Evolutionary conservation across 2,329 filamentous ascomycete genomes (phyloP).

Genomic region (Penicillium hordei): DNA sequence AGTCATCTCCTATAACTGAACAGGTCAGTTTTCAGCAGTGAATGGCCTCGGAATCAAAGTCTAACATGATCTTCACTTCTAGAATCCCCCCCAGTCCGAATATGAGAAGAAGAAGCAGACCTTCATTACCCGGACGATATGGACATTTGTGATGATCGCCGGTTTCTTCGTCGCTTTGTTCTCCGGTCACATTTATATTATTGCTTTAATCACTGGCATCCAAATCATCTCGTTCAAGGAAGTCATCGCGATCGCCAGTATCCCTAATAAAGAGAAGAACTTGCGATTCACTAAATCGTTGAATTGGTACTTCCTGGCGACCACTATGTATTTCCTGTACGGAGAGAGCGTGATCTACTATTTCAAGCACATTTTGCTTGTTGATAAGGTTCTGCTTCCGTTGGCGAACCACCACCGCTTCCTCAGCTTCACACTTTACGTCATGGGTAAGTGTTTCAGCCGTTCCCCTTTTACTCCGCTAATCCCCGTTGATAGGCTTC

Average conservation of each 20-base stretch:
- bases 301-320: constrained; percentile 99
- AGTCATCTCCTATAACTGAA: constrained; percentile 37
- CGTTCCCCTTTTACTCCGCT: constrained; percentile 7
- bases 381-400: constrained; percentile 88
- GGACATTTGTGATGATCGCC: constrained; percentile 96
- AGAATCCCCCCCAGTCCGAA: constrained; percentile 57
- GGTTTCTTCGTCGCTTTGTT: constrained; percentile 91
- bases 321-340: constrained; percentile 98
- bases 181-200: constrained; percentile 96
- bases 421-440: constrained; percentile 97
- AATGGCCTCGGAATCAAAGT: neutral
- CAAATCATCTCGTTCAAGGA: constrained; percentile 99
- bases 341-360: constrained; percentile 99
- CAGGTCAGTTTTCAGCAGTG: constrained; percentile 28
- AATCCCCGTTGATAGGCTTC: constrained; percentile 63
- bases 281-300: constrained; percentile 91
- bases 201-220: constrained; percentile 85
- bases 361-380: constrained; percentile 97
- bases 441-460: constrained; percentile 69
- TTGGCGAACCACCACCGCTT: constrained; percentile 97
- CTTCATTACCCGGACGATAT: constrained; percentile 94
- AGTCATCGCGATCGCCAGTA: constrained; percentile 95
- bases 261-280: constrained; percentile 86
- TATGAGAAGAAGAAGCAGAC: constrained; percentile 99
- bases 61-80: constrained; percentile 9